Base-by-base conservation (phyloP, 441 rosid species). In the Pelargonium hybrid region DNA sequence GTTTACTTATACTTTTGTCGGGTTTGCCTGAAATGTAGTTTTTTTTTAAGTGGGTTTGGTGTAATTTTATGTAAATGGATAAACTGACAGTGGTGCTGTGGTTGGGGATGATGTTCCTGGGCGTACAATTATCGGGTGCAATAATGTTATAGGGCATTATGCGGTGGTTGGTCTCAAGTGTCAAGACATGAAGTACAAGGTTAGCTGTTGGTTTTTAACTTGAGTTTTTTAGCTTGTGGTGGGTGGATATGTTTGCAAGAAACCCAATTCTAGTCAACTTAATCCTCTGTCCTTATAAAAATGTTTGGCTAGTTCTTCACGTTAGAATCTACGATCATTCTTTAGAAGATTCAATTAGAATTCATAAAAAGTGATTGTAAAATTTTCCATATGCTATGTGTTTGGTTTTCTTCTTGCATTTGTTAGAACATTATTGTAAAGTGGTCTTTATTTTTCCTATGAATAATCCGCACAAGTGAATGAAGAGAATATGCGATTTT, bases 101-200 rank as follows among this genome's bases (percentile, higher is more conserved):
- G 93, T 93, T 82, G 96, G 98, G 6, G 95, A 88, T 78, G 88
- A 86, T 79, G 87, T 87, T 81, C 92, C 96, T 4, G 96, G 98
- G 14, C 69, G 20, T 56, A 91, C 92, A 9, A 69, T 90, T 57
- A 45, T 91, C 4, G 97, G 97, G 45, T 20, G 81, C 72, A 84
- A 85, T 79, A 91, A 90, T 84, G 72, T 84, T 69, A 78, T 93
- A 14, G 97, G 96, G 66, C 86, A 91, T 77, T 90, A 91, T 74
- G 86, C 97, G 9, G 87, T 86, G 66, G 85, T 93, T 77, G 98
- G 97, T 69, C 81, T 87, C 67, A 90, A 93, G 83, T 93, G 98
- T 79, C 98, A 93, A 78, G 97, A 91, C 81, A 66, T 87, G 84
- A 93, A 93, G 78, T 93, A 90, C 83, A 76, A 87, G 97, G 98